A percentile compares a stretch with the other conserved stretches of the same genome.
Conservation (phyloP, 352 stramenopile species). For the Phytophthora hibernalis region DNA sequence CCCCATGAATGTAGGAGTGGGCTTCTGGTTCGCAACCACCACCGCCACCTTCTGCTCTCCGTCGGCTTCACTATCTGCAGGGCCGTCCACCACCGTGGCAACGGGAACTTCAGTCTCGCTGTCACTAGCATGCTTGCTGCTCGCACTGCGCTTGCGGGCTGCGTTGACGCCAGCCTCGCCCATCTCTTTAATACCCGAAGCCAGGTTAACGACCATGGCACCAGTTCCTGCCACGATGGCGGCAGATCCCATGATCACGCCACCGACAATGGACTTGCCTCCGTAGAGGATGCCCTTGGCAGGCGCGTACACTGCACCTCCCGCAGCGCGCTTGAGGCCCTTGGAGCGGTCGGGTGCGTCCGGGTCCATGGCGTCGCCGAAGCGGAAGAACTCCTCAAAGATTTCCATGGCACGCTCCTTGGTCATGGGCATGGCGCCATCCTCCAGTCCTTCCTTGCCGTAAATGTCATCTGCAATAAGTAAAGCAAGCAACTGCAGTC, state of each 20-base stretch:
- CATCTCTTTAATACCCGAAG: slow-evolving; percentile 89
- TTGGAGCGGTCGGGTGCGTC: slow-evolving; percentile 81
- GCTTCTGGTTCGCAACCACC: slow-evolving; percentile 65
- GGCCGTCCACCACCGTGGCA: slow-evolving; percentile 20
- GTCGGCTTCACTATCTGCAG: slow-evolving; percentile 21
- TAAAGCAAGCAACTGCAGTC: slow-evolving; percentile 10
- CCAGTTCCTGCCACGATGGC: slow-evolving; percentile 77
- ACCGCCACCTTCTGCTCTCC: slow-evolving; percentile 32
- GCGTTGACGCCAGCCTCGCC: slow-evolving; percentile 83
- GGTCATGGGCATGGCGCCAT: slow-evolving; percentile 85
- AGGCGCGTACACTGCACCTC: slow-evolving; percentile 83
- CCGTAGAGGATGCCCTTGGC: slow-evolving; percentile 85
- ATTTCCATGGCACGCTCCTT: slow-evolving; percentile 85
- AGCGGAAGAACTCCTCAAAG: slow-evolving; percentile 90
- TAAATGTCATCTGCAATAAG: slow-evolving; percentile 90
- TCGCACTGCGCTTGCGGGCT: slow-evolving; percentile 64
- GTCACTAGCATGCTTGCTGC: slow-evolving; percentile 44
- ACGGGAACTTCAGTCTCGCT: slow-evolving; percentile 46
- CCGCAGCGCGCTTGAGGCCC: slow-evolving; percentile 77
- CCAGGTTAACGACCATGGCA: slow-evolving; percentile 86
- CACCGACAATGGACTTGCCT: slow-evolving; percentile 82
- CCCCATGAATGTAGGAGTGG: slow-evolving; percentile 82
- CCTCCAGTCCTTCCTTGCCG: slow-evolving; percentile 92
- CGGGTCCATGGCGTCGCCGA: slow-evolving; percentile 85
- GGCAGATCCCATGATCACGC: slow-evolving; percentile 86